Conservation (phyloP, 345 rosid species). For the Citrus cavaleriei region DNA sequence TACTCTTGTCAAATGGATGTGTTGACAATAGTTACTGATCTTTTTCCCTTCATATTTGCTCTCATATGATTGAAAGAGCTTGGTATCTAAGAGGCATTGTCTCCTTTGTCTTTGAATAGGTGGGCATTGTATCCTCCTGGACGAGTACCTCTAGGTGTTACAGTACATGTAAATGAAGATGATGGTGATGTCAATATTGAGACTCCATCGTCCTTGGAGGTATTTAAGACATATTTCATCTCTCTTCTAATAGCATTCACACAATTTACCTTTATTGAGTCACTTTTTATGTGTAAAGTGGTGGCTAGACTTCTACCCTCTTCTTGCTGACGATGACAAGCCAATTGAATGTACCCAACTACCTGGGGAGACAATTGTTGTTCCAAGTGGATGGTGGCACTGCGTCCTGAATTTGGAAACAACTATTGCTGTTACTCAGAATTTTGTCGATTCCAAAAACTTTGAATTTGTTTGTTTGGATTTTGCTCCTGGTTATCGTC, state of each 20-base stretch:
- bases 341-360: slow-evolving; percentile 89
- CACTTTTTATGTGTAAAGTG: slow-evolving; percentile 43
- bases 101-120: slow-evolving; percentile 39
- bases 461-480: slow-evolving; percentile 89
- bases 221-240: slow-evolving; percentile 25
- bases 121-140: slow-evolving; percentile 99
- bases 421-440: slow-evolving; percentile 91
- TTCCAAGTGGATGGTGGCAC: slow-evolving; percentile 99
- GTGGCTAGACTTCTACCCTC: slow-evolving; percentile 97
- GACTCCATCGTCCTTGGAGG: slow-evolving; percentile 91
- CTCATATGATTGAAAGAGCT: slow-evolving; percentile 3
- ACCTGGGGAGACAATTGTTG: slow-evolving; percentile 91
- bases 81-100: slow-evolving; percentile 8
- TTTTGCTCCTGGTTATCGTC: slow-evolving; percentile 93
- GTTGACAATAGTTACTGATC: not conserved
- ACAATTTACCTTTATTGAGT: slow-evolving; percentile 9
- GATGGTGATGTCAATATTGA: slow-evolving; percentile 93
- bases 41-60: slow-evolving; percentile 1
- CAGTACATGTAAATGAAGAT: slow-evolving; percentile 91
- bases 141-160: slow-evolving; percentile 91
- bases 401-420: slow-evolving; percentile 87
- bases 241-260: slow-evolving; percentile 4
- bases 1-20: not conserved
- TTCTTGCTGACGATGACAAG: slow-evolving; percentile 84
- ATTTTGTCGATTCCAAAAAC: slow-evolving; percentile 77